These are phyloP conservation scores for Cryptococcus hybrid DNA, from an alignment of 1,284 basidiomycete genomes.

Conservation along the genomic window DNA sequence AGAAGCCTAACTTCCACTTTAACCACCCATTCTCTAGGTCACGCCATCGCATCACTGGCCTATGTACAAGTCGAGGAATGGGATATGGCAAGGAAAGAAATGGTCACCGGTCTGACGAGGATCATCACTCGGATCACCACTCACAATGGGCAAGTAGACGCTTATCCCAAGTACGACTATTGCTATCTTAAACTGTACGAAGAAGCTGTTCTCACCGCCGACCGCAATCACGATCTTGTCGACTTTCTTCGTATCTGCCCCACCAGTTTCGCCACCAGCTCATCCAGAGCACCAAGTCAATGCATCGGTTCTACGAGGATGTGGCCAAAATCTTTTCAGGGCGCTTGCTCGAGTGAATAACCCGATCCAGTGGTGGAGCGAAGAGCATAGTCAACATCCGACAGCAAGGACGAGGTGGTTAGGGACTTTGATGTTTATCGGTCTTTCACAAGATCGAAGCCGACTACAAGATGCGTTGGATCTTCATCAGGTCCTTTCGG, in stretches of 20 bases:
- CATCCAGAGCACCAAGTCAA: constrained; percentile 1
- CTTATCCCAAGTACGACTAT: constrained; percentile 7
- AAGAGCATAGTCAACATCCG: constrained; percentile 3
- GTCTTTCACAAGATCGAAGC: constrained; percentile 2
- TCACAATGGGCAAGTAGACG: background rate
- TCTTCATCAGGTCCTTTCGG: constrained; percentile 6
- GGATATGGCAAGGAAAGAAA: constrained; percentile 8
- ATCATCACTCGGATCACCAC: constrained; percentile 1
- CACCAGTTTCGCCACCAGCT: constrained; percentile 2
- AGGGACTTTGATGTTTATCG: constrained; percentile 9
- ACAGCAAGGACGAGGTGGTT: background rate
- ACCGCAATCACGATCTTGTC: constrained; percentile 10
- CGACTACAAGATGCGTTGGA: constrained; percentile 6
- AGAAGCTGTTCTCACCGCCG: background rate
- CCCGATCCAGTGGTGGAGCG: constrained; percentile 4
- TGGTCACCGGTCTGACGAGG: constrained; percentile 4
- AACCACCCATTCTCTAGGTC: constrained; percentile 2
- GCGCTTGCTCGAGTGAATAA: constrained; percentile 5
- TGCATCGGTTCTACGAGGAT: background rate
- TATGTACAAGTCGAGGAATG: constrained; percentile 8
- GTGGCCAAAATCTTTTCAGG: background rate
- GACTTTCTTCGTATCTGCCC: constrained; percentile 3
- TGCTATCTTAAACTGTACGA: constrained; percentile 6
- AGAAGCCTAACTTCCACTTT: background rate
- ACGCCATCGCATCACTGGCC: constrained; percentile 9